Percentiles rank a stretch among this genome's conserved stretches.
Evolutionary conservation across 805 yeast species (phyloP).

Genomic region (Candida hispaniensis): DNA sequence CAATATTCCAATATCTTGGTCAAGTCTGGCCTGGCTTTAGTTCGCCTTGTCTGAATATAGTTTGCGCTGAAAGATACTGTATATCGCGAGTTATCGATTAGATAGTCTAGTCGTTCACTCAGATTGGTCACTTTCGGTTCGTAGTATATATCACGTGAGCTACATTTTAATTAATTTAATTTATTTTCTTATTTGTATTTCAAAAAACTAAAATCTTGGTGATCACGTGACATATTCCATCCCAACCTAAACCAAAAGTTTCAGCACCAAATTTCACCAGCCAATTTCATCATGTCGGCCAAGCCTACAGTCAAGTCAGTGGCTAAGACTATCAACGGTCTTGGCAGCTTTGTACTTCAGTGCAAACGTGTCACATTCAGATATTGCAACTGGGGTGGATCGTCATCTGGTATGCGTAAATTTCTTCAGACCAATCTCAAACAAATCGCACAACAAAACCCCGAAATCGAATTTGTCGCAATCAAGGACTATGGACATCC

Average conservation of each 20-base stretch:
- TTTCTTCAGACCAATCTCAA: conserved; percentile 46
- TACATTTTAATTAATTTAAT: no score
- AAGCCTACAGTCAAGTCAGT: conserved; percentile 10
- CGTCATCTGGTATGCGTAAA: conserved; percentile 70
- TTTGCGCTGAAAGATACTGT: no score
- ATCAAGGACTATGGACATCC: conserved; percentile 77
- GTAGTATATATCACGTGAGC: no score
- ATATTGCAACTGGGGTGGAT: conserved; percentile 94
- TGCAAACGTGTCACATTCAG: conserved; percentile 67
- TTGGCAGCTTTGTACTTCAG: conserved; percentile 31
- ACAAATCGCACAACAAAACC: conserved; percentile 47
- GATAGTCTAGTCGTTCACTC: no score
- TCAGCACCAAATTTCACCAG: not conserved
- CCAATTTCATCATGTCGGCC: conserved; percentile 6
- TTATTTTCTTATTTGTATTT: no score
- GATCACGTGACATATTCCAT: not conserved
- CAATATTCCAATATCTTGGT: no score
- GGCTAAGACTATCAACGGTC: conserved; percentile 26
- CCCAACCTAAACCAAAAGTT: no score
- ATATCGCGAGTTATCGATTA: no score
- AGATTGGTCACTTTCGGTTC: no score
- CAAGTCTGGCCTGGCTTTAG: no score
- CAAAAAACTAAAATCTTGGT: no score
- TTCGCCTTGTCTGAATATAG: no score
- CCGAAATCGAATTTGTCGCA: conserved; percentile 63